These are phyloP conservation scores for Mycena vulgaris DNA, from an alignment of 768 basidiomycete species.

Conservation along the genomic window DNA sequence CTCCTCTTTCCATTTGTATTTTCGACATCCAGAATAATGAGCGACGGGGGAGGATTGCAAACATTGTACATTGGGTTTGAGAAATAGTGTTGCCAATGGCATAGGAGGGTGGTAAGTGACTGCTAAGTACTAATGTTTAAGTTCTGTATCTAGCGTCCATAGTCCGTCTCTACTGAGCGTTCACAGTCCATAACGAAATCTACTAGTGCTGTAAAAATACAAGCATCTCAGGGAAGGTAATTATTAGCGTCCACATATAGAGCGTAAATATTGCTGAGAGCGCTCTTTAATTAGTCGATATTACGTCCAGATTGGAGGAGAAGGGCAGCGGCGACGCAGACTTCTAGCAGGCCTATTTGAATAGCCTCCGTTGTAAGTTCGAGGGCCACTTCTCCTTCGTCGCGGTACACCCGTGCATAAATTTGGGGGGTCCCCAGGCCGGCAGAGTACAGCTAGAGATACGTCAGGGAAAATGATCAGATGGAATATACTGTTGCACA, in stretches of 20 bases:
- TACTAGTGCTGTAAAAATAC: not conserved
- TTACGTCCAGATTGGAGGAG: constrained; percentile 57
- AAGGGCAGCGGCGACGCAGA: constrained; percentile 54
- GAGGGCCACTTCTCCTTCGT: constrained; percentile 50
- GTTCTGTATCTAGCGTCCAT: not conserved
- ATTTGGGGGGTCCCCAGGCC: constrained; percentile 35
- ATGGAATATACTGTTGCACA: constrained; percentile 24
- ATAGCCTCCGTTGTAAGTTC: constrained; percentile 58
- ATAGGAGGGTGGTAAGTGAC: too few species aligned
- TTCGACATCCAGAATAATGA: too few species aligned
- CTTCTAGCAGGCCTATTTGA: constrained; percentile 55
- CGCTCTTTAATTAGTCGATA: constrained; percentile 51
- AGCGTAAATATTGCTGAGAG: not conserved
- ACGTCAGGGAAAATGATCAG: not conserved
- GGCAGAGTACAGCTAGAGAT: constrained; percentile 50
- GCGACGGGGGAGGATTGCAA: too few species aligned
- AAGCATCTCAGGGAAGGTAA: not conserved
- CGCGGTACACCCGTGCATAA: constrained; percentile 50
- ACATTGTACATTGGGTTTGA: too few species aligned
- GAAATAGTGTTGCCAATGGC: too few species aligned
- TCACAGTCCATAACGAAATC: not conserved
- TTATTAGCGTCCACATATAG: constrained; percentile 4
- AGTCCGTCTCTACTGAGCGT: not conserved
- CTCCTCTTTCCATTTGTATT: too few species aligned
- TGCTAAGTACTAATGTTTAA: too few species aligned